phyloP scores from a whole-genome alignment of 2,329 filamentous ascomycete species.

The Neophaeococcomyces aloes region DNA sequence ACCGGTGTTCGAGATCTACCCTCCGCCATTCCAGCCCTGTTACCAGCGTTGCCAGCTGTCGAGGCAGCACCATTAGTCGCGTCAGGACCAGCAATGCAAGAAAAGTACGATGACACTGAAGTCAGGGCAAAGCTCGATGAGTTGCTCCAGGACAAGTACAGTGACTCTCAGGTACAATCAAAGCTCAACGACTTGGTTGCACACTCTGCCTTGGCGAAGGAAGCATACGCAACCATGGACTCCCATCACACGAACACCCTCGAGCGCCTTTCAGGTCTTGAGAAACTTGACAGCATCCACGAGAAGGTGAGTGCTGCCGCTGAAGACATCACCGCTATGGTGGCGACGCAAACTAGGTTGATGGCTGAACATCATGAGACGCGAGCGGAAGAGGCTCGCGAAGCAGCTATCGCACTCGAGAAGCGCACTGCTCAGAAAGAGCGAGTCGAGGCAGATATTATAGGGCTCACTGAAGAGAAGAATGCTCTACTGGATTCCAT shows the following conservation, averaged over 20 bases:
- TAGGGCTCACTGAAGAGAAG: conserved; percentile 47
- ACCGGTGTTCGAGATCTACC: conserved; percentile 42
- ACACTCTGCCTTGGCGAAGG: conserved; percentile 25
- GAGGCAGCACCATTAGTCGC: conserved; percentile 19
- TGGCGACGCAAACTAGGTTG: conserved; percentile 63
- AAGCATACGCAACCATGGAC: conserved; percentile 44
- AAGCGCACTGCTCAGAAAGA: conserved; percentile 59
- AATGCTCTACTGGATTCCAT: conserved; percentile 52
- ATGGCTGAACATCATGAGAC: conserved; percentile 69
- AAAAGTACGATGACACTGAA: conserved; percentile 46
- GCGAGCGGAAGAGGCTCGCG: conserved; percentile 67
- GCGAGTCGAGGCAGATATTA: conserved; percentile 44
- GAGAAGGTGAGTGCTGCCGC: conserved; percentile 76
- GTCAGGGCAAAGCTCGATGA: conserved; percentile 49
- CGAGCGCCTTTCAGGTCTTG: conserved; percentile 65
- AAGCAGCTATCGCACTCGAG: conserved; percentile 70
- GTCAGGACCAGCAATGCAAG: conserved; percentile 22
- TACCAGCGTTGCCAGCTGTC: conserved; percentile 40
- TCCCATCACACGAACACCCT: conserved; percentile 55
- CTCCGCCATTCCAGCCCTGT: conserved; percentile 44
- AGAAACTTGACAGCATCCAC: conserved; percentile 79
- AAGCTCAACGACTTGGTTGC: conserved; percentile 42
- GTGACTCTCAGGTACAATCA: conserved; percentile 51
- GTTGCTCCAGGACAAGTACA: conserved; percentile 39
- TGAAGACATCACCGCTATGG: conserved; percentile 70